phyloP scores from a whole-genome alignment of 2,329 filamentous ascomycete species.

The Fusarium euwallaceae region DNA sequence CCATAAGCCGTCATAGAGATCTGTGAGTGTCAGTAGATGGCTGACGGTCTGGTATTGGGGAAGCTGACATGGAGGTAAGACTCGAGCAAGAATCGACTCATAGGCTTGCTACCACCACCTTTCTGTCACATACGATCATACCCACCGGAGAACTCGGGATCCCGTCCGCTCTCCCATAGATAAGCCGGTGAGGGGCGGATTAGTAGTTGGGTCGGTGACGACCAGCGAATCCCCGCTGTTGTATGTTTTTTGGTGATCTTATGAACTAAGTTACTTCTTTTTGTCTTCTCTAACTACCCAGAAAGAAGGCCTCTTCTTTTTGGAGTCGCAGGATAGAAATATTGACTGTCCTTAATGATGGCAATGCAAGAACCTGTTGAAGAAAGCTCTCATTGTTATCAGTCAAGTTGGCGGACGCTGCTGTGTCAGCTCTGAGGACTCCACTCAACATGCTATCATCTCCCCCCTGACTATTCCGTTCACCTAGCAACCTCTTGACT shows the following conservation, averaged over 20 bases:
- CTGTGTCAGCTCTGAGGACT: not conserved
- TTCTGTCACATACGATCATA: not conserved
- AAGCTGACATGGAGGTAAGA: not conserved
- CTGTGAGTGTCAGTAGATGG: not conserved
- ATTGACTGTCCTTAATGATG: too few relatives aligned
- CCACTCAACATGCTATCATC: not conserved
- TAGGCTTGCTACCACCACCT: not conserved
- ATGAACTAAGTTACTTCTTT: too few relatives aligned
- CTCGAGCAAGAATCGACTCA: not conserved
- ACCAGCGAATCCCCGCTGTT: too few relatives aligned
- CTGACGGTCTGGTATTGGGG: not conserved
- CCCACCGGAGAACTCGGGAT: not conserved
- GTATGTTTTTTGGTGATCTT: too few relatives aligned
- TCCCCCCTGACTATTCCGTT: not conserved
- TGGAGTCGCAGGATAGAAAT: too few relatives aligned
- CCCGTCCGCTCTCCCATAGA: too few relatives aligned
- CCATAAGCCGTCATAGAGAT: accelerated
- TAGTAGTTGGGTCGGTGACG: too few relatives aligned
- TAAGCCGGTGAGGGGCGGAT: too few relatives aligned
- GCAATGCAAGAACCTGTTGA: not conserved
- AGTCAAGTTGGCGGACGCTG: not conserved
- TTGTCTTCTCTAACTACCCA: too few relatives aligned
- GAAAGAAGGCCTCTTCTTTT: too few relatives aligned
- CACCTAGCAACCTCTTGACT: not conserved
- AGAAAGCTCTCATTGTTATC: not conserved